Conservation (phyloP, 768 basidiomycete genomes). For the Kwoniella dejecticola region DNA sequence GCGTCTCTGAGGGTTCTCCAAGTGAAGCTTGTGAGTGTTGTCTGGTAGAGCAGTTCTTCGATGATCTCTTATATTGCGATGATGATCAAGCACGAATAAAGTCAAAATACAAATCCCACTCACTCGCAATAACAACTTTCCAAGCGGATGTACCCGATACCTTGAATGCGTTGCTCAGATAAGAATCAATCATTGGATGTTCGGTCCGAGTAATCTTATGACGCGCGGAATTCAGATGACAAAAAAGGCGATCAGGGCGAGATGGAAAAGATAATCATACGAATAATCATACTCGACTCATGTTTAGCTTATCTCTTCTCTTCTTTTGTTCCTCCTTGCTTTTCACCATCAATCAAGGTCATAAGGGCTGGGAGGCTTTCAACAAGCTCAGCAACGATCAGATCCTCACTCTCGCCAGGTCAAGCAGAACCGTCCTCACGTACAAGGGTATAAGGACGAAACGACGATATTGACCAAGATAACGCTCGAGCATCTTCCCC, state of each 20-base stretch:
- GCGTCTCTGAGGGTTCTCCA: too few relatives aligned
- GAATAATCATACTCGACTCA: background rate
- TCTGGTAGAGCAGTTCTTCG: too few relatives aligned
- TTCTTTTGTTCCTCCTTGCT: background rate
- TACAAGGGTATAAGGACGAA: too few relatives aligned
- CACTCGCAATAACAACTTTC: background rate
- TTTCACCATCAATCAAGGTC: background rate
- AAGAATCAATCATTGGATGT: background rate
- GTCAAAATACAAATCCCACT: background rate
- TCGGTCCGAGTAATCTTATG: background rate
- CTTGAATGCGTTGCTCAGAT: background rate
- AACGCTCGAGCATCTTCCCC: too few relatives aligned
- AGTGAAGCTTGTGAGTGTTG: too few relatives aligned
- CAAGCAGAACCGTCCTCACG: too few relatives aligned
- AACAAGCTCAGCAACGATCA: background rate
- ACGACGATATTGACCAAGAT: too few relatives aligned
- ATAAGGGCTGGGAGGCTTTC: background rate
- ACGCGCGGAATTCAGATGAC: constrained; percentile 3
- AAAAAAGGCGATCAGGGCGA: background rate
- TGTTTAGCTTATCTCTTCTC: background rate
- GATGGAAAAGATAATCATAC: background rate
- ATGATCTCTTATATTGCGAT: background rate
- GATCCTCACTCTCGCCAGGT: background rate
- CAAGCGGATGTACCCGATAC: constrained; percentile 4
- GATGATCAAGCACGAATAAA: constrained; percentile 7